These are phyloP conservation scores for Trichosporon sp. DNA, from an alignment of 1,284 basidiomycete species.

Conservation along the genomic window DNA sequence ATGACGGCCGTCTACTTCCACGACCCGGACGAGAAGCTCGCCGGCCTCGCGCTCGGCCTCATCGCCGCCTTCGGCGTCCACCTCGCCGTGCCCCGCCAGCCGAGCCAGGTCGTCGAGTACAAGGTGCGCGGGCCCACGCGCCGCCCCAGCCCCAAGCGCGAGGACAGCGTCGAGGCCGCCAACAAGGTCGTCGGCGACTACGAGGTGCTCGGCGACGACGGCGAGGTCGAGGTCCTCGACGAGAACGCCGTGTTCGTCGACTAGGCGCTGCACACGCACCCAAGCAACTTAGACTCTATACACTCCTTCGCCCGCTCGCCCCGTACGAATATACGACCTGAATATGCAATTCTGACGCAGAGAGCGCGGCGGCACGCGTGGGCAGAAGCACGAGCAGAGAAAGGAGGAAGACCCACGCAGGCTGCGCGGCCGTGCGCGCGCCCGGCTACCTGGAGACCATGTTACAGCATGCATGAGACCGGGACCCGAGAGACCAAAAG, in stretches of 20 bases:
- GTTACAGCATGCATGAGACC: neutral
- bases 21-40: conserved; percentile 76
- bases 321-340: neutral
- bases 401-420: neutral
- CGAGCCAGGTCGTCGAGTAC: conserved; percentile 23
- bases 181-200: neutral
- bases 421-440: neutral
- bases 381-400: neutral
- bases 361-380: neutral
- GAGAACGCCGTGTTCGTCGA: neutral
- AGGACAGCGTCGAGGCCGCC: conserved; percentile 4
- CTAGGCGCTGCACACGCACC: neutral
- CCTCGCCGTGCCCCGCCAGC: conserved; percentile 19
- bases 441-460: neutral
- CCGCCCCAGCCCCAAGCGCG: conserved; percentile 9
- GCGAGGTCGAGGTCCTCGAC: neutral
- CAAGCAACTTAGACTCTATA: neutral
- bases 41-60: conserved; percentile 57
- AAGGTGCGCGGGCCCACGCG: conserved; percentile 18
- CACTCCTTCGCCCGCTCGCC: neutral
- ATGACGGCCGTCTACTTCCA: conserved; percentile 91
- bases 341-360: neutral
- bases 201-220: neutral
- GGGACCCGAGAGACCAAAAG: neutral
- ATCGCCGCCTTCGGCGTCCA: conserved; percentile 22